These are phyloP conservation scores for Rhododendron mucronatum DNA, from an alignment of 148 eudicot genomes.

Conservation along the genomic window DNA sequence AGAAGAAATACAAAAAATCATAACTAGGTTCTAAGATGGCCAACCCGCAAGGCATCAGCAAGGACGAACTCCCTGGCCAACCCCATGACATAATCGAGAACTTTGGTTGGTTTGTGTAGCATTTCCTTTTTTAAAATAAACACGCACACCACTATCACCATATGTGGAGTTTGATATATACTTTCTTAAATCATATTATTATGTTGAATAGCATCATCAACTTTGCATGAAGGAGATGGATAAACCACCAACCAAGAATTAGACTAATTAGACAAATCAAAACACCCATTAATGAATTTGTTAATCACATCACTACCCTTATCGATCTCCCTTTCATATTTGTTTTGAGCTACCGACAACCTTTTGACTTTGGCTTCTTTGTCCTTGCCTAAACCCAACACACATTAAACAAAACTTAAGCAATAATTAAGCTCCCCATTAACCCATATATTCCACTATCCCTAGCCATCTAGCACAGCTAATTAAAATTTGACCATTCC, in stretches of 20 bases:
- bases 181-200: neutral
- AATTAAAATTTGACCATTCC: neutral
- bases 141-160: neutral
- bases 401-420: neutral
- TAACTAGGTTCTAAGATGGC: too few relatives aligned
- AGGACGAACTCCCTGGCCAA: too few relatives aligned
- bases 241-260: neutral
- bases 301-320: neutral
- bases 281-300: neutral
- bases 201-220: neutral
- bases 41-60: too few relatives aligned
- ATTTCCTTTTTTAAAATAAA: neutral
- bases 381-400: neutral
- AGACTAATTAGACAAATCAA: neutral
- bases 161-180: neutral
- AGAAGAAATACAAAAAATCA: too few relatives aligned
- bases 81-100: too few relatives aligned
- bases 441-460: neutral
- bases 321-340: neutral
- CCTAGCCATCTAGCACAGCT: neutral
- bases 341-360: neutral
- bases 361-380: neutral
- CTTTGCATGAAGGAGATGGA: conserved; percentile 4
- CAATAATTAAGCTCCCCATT: neutral
- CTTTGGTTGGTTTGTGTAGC: neutral